Evolutionary conservation across 2,329 filamentous ascomycete species (phyloP), one percentile per base, ranked within the genome.

Genomic region (Didymella keratinophila): DNA sequence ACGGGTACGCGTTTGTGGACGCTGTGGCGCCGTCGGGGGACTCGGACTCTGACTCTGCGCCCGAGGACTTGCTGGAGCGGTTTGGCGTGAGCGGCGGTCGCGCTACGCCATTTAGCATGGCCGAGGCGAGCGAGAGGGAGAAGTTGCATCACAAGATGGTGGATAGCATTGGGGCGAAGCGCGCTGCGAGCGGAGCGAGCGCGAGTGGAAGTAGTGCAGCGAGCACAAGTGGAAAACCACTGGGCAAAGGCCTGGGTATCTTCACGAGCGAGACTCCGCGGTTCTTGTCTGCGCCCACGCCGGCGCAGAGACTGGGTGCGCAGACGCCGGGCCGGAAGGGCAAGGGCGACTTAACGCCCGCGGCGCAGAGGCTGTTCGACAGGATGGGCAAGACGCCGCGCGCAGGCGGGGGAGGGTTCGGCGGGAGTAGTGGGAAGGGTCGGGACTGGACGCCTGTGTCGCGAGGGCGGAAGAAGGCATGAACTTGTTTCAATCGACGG

Each of bases 1-100:
- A 96, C 63, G 95, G 95, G 1, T 99, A 97, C 75, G 86, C 92
- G 0, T 98, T 97, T 77, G 93, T 99, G 34, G 93, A 97, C 66
- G 92, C 96, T 56, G 91, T 96, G 23, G 92, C 96, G 64, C 92
- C 96, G 57, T 90, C 90, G 39, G 84, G 86, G 0, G 74, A 77
- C 43, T 67, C 66, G 16, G 73, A 76, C 42, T 74, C 76, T 25
- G 74, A 73, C 14, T 14, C 11, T 18, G 75, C 74, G 10, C 76
- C 76, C 3, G 73, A 71, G 34, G 74, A 76, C 39, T 64, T 82
- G 1, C 68, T 82, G 1, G 75, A 84, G n/a, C 77, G 78, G 39
- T 76, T 78, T 28, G 80, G 82, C n/a, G 65, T 70, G 28, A 68
- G 55, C n/a, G 53, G 62, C 6, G 61, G 52, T 16, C 43, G 48